Conservation (phyloP, 345 rosid species). For the Trapa bicornis region DNA sequence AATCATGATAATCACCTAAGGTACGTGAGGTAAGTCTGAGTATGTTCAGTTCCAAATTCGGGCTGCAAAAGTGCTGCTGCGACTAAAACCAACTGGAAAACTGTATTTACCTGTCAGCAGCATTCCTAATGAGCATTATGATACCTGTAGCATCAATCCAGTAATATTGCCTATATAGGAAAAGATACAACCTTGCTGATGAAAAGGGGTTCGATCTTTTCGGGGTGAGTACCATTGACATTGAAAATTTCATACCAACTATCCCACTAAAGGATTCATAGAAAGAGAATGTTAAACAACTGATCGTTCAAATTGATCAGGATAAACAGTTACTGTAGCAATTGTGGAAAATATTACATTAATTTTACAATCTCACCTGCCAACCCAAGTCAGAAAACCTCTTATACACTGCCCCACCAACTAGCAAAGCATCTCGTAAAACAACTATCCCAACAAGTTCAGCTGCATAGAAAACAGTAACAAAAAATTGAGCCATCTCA, state of each 20-base stretch:
- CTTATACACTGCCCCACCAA: conserved; percentile 67
- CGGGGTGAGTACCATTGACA: conserved; percentile 55
- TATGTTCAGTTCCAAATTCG: conserved; percentile 57
- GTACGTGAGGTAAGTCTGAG: conserved; percentile 55
- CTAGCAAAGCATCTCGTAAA: conserved; percentile 58
- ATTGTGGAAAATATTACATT: background rate
- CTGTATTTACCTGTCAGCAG: conserved; percentile 66
- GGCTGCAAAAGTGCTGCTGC: conserved; percentile 91
- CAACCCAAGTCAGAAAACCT: conserved; percentile 64
- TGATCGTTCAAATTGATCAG: background rate
- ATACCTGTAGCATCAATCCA: background rate
- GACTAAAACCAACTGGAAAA: conserved; percentile 73
- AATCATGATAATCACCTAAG: conserved; percentile 38
- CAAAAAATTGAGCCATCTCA: background rate
- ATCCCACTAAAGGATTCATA: conserved; percentile 39
- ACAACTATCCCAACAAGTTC: conserved; percentile 75
- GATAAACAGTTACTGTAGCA: background rate
- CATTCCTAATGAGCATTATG: background rate
- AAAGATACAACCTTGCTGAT: conserved; percentile 59
- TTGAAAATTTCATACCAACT: conserved; percentile 69
- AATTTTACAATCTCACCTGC: conserved; percentile 35
- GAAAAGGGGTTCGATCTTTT: conserved; percentile 79
- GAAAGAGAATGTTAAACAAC: background rate
- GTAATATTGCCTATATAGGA: background rate
- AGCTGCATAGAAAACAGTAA: conserved; percentile 24